Base-by-base conservation (phyloP, 2,329 filamentous ascomycete genomes). In the Xylaria sp. region DNA sequence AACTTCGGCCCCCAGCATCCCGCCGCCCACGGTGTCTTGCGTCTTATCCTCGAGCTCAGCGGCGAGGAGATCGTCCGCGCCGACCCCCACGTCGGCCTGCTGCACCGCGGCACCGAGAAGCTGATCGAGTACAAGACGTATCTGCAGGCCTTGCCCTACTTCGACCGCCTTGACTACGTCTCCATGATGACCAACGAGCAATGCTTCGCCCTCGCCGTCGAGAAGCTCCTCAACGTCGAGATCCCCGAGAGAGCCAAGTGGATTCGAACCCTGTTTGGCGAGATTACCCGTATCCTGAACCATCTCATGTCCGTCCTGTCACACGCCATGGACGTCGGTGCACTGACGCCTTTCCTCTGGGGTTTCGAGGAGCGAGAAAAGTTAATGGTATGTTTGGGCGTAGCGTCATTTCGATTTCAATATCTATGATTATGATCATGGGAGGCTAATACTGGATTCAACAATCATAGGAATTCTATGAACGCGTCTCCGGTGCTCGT, bases 131-230 rank as follows among this genome's bases (percentile, higher is more conserved):
- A 99, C 89, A 98, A 97, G 88, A 97, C 95, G 76, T 99, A 99
- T 80, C 89, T 98, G 79, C 96, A 99, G 86, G 96, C 96, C 67
- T 86, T 99, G 79, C 96, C 96, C 66, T 99, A 99, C 86, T 99
- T 99, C 81, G 96, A 99, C 84, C 94, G 96, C 76, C 88, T 99
- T 82, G 96, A 99, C 84, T 99, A 99, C 83, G 94, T 98, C 76
- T 98, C 94, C 78, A 99, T 99, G 97, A 99, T 99, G 96, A 99
- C 96, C 78, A 99, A 99, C 83, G 96, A 99, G 87, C 96, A 99
- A 84, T 97, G 94, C 80, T 99, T 94, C 83, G 90, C 94, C 46
- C 88, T 99, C 74, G 96, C 94, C 23, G 95, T 98, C 65, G 96
- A 99, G 88, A 99, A 99, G 88, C 88, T 99, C 70, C 86, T 99